Percentiles rank a stretch among this genome's conserved stretches.
These are phyloP conservation scores for Orbilia oligospora DNA, from an alignment of 2,329 filamentous ascomycete species.

Conservation along the genomic window DNA sequence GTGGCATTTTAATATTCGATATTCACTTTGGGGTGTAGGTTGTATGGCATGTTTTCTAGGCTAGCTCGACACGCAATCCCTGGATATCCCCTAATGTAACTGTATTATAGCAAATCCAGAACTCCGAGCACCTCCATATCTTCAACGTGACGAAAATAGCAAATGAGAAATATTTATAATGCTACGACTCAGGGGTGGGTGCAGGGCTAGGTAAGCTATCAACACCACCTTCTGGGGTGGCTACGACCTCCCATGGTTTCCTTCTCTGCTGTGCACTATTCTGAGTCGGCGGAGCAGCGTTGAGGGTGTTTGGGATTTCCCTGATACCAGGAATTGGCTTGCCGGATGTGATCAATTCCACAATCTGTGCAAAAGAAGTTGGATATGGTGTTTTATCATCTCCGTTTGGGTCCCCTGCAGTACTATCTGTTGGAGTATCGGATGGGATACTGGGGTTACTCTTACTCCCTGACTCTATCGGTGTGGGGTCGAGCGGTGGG, in stretches of 20 bases:
- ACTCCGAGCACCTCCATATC: slow-evolving; percentile 9
- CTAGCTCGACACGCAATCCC: background rate
- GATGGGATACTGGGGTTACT: slow-evolving; percentile 40
- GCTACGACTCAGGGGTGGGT: slow-evolving; percentile 25
- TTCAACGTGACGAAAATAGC: background rate
- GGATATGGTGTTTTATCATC: slow-evolving; percentile 78
- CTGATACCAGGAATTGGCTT: slow-evolving; percentile 88
- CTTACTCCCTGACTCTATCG: slow-evolving; percentile 31
- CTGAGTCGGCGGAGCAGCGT: slow-evolving; percentile 77
- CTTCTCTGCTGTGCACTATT: slow-evolving; percentile 71
- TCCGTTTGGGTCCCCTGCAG: background rate
- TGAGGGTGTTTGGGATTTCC: slow-evolving; percentile 84
- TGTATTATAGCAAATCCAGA: slow-evolving; percentile 16
- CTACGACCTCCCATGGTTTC: slow-evolving; percentile 84
- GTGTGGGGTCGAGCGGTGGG: slow-evolving; percentile 66
- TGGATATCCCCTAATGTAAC: background rate
- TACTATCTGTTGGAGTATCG: slow-evolving; percentile 32
- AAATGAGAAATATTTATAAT: background rate
- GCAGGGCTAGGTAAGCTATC: slow-evolving; percentile 37
- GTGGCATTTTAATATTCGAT: background rate
- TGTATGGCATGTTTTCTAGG: background rate
- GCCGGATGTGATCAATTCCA: slow-evolving; percentile 85
- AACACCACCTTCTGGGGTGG: background rate
- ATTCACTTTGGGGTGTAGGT: background rate
- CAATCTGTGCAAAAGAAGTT: slow-evolving; percentile 85